A percentile compares a stretch with the other conserved stretches of the same genome.
Conservation (phyloP, 1,284 basidiomycete species). For the Lentinula novae-zelandiae region DNA sequence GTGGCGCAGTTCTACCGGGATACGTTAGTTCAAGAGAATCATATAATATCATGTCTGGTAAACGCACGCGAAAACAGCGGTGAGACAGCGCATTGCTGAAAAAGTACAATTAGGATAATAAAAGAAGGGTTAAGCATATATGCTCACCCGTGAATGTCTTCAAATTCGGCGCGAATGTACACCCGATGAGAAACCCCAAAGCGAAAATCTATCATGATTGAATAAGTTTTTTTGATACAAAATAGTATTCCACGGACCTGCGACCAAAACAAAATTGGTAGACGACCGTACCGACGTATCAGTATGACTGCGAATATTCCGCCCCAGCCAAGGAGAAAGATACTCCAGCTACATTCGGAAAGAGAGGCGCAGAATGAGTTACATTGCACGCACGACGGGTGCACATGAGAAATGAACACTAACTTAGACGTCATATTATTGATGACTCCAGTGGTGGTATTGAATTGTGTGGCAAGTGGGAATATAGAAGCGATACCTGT, state of each 20-base stretch:
- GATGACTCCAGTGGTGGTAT: constrained; percentile 56
- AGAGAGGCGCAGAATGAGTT: not conserved
- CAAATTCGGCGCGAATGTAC: constrained; percentile 55
- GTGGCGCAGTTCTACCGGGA: constrained; percentile 52
- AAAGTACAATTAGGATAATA: not conserved
- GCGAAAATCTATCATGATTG: constrained; percentile 35
- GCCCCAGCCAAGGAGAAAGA: constrained; percentile 57
- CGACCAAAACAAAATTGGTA: constrained; percentile 33
- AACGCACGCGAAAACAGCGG: constrained; percentile 62
- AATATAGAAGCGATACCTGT: constrained; percentile 59
- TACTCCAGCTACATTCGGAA: constrained; percentile 51
- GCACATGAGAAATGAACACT: constrained; percentile 17
- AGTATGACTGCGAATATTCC: constrained; percentile 16
- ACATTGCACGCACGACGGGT: not conserved
- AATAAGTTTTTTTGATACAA: not conserved
- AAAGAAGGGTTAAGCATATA: not conserved
- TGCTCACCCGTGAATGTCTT: constrained; percentile 44
- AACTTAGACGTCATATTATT: constrained; percentile 64
- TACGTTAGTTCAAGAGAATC: not conserved
- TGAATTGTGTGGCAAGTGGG: constrained; percentile 50
- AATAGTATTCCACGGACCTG: constrained; percentile 32
- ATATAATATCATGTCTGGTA: not conserved
- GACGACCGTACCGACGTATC: constrained; percentile 15
- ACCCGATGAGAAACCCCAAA: constrained; percentile 49
- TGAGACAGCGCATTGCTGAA: constrained; percentile 66